phyloP scores from a whole-genome alignment of 208 protist genomes.

The Wallacemonas rigidus region DNA sequence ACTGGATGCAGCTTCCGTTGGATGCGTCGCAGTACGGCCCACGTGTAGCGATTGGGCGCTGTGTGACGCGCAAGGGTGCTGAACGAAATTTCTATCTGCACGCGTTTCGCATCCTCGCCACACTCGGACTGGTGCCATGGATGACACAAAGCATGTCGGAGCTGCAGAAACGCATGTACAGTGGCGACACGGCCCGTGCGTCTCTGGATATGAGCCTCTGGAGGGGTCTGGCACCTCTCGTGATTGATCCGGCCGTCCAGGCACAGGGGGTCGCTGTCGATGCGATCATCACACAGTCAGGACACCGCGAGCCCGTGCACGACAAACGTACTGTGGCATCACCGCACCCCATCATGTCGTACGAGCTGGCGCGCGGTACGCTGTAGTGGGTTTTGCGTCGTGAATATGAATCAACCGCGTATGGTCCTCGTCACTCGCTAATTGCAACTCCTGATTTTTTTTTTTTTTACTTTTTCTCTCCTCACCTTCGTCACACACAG shows the following conservation, averaged over 20 bases:
- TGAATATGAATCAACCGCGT: too few species aligned
- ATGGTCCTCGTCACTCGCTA: too few species aligned
- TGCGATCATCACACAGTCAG: not conserved
- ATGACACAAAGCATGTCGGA: constrained; percentile 19
- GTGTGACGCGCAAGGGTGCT: constrained; percentile 44
- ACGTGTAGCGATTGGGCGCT: constrained; percentile 59
- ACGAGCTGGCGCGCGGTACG: constrained; percentile 19
- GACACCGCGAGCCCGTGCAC: not conserved
- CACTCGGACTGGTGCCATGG: constrained; percentile 45
- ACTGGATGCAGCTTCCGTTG: constrained; percentile 72
- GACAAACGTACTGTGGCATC: constrained; percentile 18
- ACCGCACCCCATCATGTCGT: constrained; percentile 34
- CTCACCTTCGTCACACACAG: too few species aligned
- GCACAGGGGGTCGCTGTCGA: not conserved
- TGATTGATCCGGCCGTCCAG: not conserved
- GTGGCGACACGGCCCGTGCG: not conserved
- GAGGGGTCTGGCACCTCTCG: constrained; percentile 2
- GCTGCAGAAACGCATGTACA: constrained; percentile 28
- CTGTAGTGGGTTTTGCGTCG: not conserved
- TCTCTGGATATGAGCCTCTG: constrained; percentile 6
- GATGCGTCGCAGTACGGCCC: constrained; percentile 34
- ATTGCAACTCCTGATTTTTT: too few species aligned
- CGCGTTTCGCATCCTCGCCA: constrained; percentile 51
- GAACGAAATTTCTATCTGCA: constrained; percentile 64
- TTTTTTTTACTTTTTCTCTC: too few species aligned